phyloP scores from a whole-genome alignment of 1,139 yeast genomes.

The Lodderomyces jiufengensis region DNA sequence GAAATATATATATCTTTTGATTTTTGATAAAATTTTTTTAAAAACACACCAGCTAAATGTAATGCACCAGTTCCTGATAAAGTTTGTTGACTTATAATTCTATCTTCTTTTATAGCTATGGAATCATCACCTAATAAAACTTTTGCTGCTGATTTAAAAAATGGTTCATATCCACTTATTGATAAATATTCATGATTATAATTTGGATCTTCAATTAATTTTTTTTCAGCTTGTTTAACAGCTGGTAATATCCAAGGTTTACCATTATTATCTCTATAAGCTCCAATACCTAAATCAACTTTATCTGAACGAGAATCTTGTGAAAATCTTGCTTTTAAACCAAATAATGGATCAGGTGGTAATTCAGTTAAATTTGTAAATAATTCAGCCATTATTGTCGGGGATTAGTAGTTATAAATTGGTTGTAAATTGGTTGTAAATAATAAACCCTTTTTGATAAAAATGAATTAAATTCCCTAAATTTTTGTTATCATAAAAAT shows the following conservation, averaged over 20 bases:
- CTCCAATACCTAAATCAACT: constrained; percentile 93
- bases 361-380: constrained; percentile 51
- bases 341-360: constrained; percentile 81
- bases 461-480: too few species aligned
- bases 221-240: constrained; percentile 69
- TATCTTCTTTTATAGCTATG: constrained; percentile 46
- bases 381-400: constrained; percentile 28
- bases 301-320: constrained; percentile 64
- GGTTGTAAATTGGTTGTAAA: too few species aligned
- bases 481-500: too few species aligned
- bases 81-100: constrained; percentile 77
- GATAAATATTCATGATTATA: constrained; percentile 92
- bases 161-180: constrained; percentile 71
- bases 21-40: constrained; percentile 52
- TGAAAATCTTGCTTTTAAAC: constrained; percentile 69
- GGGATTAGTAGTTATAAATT: too few species aligned
- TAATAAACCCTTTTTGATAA: too few species aligned
- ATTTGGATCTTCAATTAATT: constrained; percentile 43
- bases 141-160: constrained; percentile 71
- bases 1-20: constrained; percentile 63
- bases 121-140: constrained; percentile 72
- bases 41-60: constrained; percentile 79
- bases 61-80: constrained; percentile 96
- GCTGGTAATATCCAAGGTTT: constrained; percentile 94
- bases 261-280: constrained; percentile 89